Conservation (phyloP, 164 flowering plant genomes). For the Berberis thunbergii region DNA sequence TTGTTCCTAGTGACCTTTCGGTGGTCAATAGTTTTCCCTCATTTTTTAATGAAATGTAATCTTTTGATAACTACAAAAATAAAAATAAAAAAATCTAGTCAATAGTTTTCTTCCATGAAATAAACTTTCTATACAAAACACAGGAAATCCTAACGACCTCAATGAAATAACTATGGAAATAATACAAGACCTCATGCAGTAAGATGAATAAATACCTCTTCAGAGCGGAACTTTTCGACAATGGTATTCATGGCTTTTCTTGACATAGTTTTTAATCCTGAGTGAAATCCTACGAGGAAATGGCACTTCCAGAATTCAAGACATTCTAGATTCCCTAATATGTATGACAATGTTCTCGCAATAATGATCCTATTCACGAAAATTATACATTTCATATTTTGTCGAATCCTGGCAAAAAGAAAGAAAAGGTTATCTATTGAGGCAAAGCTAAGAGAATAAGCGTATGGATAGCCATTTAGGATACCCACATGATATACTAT, state of each 20-base stretch:
- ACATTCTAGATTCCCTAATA: constrained; percentile 47
- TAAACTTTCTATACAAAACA: too few relatives aligned
- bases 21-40: too few relatives aligned
- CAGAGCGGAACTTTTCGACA: constrained; percentile 70
- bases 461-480: not conserved
- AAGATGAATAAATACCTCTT: constrained; percentile 48
- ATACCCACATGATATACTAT: not conserved
- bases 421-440: not conserved
- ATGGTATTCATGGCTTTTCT: constrained; percentile 52
- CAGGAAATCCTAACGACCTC: too few relatives aligned
- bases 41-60: too few relatives aligned
- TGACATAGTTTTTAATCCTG: constrained; percentile 65
- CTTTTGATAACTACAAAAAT: too few relatives aligned
- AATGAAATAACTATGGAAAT: not conserved
- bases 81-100: too few relatives aligned
- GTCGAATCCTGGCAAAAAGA: constrained; percentile 43
- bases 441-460: not conserved
- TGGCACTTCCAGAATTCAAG: constrained; percentile 66
- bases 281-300: constrained; percentile 73
- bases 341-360: constrained; percentile 67
- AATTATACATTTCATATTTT: constrained; percentile 79
- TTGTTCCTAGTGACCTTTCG: too few relatives aligned
- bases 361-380: constrained; percentile 83
- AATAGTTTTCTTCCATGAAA: too few relatives aligned
- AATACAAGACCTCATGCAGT: not conserved